These are phyloP conservation scores for Ramalina intermedia DNA, from an alignment of 495 filamentous ascomycete genomes.

Conservation along the genomic window DNA sequence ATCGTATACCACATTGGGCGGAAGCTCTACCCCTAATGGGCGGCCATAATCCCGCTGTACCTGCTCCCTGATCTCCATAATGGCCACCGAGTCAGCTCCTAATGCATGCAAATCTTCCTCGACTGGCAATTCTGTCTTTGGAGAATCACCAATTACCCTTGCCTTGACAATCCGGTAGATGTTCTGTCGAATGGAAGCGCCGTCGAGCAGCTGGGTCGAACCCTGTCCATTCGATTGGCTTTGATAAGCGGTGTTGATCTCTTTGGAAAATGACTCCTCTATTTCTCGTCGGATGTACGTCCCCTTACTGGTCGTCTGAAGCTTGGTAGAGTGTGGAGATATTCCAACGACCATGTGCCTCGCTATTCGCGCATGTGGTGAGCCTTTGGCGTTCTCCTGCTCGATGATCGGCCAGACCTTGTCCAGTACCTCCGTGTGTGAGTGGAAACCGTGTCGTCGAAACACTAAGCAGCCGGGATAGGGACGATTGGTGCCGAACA, in stretches of 20 bases:
- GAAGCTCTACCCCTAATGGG: constrained; percentile 5
- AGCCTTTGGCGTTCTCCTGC: constrained; percentile 24
- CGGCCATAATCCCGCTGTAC: constrained; percentile 12
- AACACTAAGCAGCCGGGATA: constrained; percentile 33
- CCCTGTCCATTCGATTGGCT: background rate
- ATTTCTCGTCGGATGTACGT: constrained; percentile 30
- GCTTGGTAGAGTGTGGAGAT: constrained; percentile 5
- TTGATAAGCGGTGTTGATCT: constrained; percentile 29
- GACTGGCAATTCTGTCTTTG: constrained; percentile 17
- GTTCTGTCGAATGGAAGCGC: background rate
- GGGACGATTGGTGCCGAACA: constrained; percentile 32
- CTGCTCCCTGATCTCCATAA: constrained; percentile 25
- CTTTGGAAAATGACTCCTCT: constrained; percentile 23
- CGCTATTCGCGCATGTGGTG: constrained; percentile 28
- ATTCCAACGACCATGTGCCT: constrained; percentile 32
- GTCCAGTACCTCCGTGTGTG: constrained; percentile 16
- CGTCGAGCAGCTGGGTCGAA: background rate
- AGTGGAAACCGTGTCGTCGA: constrained; percentile 1
- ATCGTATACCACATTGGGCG: constrained; percentile 32
- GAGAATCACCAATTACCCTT: constrained; percentile 16
- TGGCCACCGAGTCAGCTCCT: constrained; percentile 34
- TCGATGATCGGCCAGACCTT: constrained; percentile 25
- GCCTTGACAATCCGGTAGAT: constrained; percentile 13
- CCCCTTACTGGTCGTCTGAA: constrained; percentile 42
- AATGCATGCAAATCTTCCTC: constrained; percentile 28